Evolutionary conservation across 2,329 filamentous ascomycete genomes (phyloP).

Genomic region (Neonectria sp.): DNA sequence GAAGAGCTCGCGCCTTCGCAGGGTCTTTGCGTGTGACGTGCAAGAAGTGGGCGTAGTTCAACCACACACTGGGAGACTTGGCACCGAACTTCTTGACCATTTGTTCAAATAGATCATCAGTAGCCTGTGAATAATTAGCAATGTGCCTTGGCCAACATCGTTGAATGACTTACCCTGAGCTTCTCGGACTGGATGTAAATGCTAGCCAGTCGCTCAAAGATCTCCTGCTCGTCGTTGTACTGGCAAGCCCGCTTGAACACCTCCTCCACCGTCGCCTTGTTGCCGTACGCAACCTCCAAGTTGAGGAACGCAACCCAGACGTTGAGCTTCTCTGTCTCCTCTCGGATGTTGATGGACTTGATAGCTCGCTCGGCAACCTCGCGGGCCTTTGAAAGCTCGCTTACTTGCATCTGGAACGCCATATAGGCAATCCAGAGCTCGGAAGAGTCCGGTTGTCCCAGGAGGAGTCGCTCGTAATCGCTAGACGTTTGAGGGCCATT

Average conservation of each 20-base stretch:
- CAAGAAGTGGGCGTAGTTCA: conserved; percentile 95
- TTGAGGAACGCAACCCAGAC: conserved; percentile 97
- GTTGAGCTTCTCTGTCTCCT: conserved; percentile 94
- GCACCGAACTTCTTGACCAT: conserved; percentile 93
- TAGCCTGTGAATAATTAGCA: conserved; percentile 74
- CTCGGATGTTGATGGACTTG: conserved; percentile 90
- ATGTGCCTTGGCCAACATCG: not conserved
- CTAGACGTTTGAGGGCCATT: conserved; percentile 90
- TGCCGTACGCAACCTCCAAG: conserved; percentile 91
- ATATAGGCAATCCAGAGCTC: conserved; percentile 97
- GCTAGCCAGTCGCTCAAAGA: conserved; percentile 90
- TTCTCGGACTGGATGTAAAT: conserved; percentile 96
- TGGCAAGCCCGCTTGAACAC: conserved; percentile 94
- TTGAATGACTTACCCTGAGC: conserved; percentile 74
- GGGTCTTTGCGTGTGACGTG: conserved; percentile 80
- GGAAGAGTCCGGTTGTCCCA: conserved; percentile 94
- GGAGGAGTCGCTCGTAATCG: conserved; percentile 93
- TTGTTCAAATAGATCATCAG: conserved; percentile 87
- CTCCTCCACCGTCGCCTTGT: conserved; percentile 84
- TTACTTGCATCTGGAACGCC: conserved; percentile 96
- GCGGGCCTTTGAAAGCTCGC: conserved; percentile 89
- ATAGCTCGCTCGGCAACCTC: conserved; percentile 93
- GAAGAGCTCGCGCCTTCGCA: conserved; percentile 82
- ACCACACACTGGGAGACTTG: conserved; percentile 85
- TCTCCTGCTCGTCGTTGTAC: conserved; percentile 92